Base-by-base conservation (phyloP, 345 rosid species). In the Gossypioides kirkii region DNA sequence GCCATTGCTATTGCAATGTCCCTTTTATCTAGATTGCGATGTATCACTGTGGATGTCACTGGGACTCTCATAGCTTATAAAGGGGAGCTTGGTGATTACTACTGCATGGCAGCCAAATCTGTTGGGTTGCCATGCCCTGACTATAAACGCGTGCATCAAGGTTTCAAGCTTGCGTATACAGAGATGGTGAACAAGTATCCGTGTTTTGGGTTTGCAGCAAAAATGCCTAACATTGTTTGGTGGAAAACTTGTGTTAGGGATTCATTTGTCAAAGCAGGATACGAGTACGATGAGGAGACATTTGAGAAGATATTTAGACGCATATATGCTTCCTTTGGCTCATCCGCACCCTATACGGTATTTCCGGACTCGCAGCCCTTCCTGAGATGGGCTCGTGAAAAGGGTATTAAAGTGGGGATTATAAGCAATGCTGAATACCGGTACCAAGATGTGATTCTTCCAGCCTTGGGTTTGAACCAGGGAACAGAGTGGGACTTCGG, bases 11-110 rank as follows among this genome's bases (percentile, higher is more conserved):
- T 71, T 69, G 65, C 79, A 18, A 84, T 95, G 94, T 83, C 94
- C 45, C 81, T 87, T 67, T 49, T 95, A 73, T 87, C 98, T 42
- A 92, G 81, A 60, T 46, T 95, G 54, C 79, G 96, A 49, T 92
- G 97, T 76, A 84, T 95, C 68, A 95, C 99, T 28, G 82, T 95
- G 75, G 99, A 95, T 89, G 99, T 92, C 28, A 95, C 99, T 22
- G 99, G 99, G 54, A 95, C 99, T 17, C 92, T 95, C 61, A 78
- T 95, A 55, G 99, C 99, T 32, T 95, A 95, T 82, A 95, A 89
- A 83, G 99, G 99, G 60, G 96, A 95, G 81, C 98, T 95, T 70
- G 99, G 99, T 70, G 98, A 95, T 84, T 95, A 92, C 84, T 95
- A 92, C 61, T 95, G 99, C 82, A 95, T 95, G 99, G 99, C 98